Conservation (phyloP, 129 eudicot genomes). For the Flaveria robusta region DNA sequence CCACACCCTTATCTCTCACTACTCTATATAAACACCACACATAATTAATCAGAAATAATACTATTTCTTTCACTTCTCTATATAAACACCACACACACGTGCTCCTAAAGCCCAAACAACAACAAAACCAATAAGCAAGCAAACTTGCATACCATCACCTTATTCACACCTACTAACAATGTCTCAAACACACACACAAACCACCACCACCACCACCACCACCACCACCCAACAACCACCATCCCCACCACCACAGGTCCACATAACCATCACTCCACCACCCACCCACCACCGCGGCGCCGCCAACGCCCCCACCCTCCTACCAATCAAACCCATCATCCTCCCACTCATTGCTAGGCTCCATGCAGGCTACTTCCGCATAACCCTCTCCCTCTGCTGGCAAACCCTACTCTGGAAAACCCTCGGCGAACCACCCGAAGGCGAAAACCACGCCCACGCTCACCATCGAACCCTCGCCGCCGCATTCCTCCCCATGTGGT, state of each 20-base stretch:
- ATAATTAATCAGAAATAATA: too few species aligned
- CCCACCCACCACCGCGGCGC: conserved; percentile 16
- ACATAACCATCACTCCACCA: not conserved
- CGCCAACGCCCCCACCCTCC: conserved; percentile 24
- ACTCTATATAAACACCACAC: too few species aligned
- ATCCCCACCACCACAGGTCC: too few species aligned
- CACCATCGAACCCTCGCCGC: conserved; percentile 31
- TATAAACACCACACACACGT: too few species aligned
- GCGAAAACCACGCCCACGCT: conserved; percentile 32
- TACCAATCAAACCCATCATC: conserved; percentile 9
- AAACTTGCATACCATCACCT: not conserved
- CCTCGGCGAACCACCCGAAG: conserved; percentile 33
- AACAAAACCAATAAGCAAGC: not conserved
- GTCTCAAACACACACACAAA: conserved; percentile 26
- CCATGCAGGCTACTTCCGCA: conserved; percentile 75
- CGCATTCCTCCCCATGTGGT: conserved; percentile 47
- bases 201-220: conserved; percentile 16
- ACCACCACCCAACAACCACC: not conserved
- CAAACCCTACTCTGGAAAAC: conserved; percentile 70
- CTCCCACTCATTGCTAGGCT: conserved; percentile 39
- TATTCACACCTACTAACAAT: not conserved
- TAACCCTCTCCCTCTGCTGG: conserved; percentile 55
- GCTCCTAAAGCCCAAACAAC: too few species aligned
- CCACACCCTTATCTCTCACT: too few species aligned
- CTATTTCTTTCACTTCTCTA: too few species aligned